Conservation (phyloP, 2,329 filamentous ascomycete genomes). For the Pseudocercospora eumusae region DNA sequence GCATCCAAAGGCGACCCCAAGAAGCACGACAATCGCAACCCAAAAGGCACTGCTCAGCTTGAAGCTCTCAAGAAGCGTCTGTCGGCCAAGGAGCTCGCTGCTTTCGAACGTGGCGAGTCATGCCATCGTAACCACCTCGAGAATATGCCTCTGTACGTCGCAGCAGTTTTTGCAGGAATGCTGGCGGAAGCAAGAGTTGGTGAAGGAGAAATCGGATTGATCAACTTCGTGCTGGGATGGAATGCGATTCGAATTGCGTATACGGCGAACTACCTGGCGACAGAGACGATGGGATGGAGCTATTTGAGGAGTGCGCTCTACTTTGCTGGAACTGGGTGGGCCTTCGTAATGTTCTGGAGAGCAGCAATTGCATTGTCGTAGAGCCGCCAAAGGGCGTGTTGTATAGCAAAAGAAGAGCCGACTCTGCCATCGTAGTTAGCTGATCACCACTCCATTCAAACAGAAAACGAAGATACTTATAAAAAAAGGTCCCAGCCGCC, state of each 20-base stretch:
- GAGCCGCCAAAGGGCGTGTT: not conserved
- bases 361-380: slow-evolving; percentile 34
- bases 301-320: slow-evolving; percentile 39
- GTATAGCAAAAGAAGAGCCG: not conserved
- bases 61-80: slow-evolving; percentile 44
- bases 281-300: slow-evolving; percentile 30
- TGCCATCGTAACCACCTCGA: slow-evolving; percentile 52
- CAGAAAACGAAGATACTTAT: slow-evolving; percentile 12
- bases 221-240: slow-evolving; percentile 42
- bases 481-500: slow-evolving; percentile 20
- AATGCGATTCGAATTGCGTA: slow-evolving; percentile 43
- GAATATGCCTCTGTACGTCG: slow-evolving; percentile 49
- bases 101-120: slow-evolving; percentile 49
- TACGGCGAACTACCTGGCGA: slow-evolving; percentile 41
- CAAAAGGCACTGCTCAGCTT: slow-evolving; percentile 41
- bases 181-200: slow-evolving; percentile 41
- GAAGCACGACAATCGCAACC: slow-evolving; percentile 48
- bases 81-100: slow-evolving; percentile 42
- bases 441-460: not conserved
- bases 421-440: slow-evolving; percentile 17
- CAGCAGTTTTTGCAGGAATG: slow-evolving; percentile 48
- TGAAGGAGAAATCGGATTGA: slow-evolving; percentile 36
- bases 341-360: slow-evolving; percentile 37
- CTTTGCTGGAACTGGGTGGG: slow-evolving; percentile 35
- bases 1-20: slow-evolving; percentile 42